Evolutionary conservation across 1,284 basidiomycete species (phyloP), one percentile per base, ranked within the genome.

Genomic region (Melampsora abietis-canadensis): DNA sequence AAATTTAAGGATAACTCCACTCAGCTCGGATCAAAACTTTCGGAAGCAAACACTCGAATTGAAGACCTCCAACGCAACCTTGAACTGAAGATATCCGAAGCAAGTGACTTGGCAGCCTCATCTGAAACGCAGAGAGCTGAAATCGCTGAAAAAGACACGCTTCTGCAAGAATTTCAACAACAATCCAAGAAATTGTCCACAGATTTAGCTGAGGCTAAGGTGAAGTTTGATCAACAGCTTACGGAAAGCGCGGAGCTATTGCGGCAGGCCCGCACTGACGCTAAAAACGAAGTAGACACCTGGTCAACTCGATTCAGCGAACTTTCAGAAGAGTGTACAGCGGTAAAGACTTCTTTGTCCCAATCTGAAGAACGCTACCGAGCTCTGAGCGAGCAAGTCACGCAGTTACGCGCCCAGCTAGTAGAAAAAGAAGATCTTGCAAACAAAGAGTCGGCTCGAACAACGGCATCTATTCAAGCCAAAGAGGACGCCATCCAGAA

Each of bases 41-140:
- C 21, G 46, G 64, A 46, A 17, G 40, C n/a, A 27, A 51, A 46
- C 12, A 44, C 27, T 19, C 70, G 24, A 10, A 57, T 74, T 46
- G 31, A 48, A 19, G 70, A 74, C n/a, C 47, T 57, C 21, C 24
- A 60, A 19, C 34, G n/a, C 10, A 59, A 17, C 15, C 37, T 74
- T 37, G 40, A 66, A 8, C 34, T 21, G 15, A 65, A 74, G 63
- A 66, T 21, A 19, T 59, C 54, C 2, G 63, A 74, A 61, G 64
- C 27, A 30, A 24, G 65, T 59, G 34, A 59, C n/a, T 65, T 74
- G 40, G 19, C 54, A 12, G 31, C 51, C 59, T 66, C 70, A 40
- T 31, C 44, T 63, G 37, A 66, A 37, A 30, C 64, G 1, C 31
- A 59, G 37, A 62, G 21, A 37, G 57, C 24, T 59, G 47, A 63